Evolutionary conservation across 768 basidiomycete species (phyloP).

Genomic region (Mycena chlorophos): DNA sequence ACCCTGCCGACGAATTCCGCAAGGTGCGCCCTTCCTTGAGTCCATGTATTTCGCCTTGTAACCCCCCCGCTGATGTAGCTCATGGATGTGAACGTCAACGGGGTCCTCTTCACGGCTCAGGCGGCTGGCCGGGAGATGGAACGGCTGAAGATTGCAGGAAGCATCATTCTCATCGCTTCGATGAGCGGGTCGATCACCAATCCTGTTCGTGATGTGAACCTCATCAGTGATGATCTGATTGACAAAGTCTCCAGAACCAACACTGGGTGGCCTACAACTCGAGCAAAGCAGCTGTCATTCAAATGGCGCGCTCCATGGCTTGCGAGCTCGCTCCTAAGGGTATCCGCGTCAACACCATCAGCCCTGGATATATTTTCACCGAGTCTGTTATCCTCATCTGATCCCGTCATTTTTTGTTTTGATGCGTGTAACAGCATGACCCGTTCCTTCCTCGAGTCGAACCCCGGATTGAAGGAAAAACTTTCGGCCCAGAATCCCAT

Average conservation of each 20-base stretch:
- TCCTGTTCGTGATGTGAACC: slow-evolving; percentile 42
- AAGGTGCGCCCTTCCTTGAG: slow-evolving; percentile 43
- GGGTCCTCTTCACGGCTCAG: slow-evolving; percentile 58
- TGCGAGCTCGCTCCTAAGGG: slow-evolving; percentile 67
- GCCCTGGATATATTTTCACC: slow-evolving; percentile 73
- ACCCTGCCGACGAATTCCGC: slow-evolving; percentile 63
- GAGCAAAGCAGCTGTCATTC: slow-evolving; percentile 75
- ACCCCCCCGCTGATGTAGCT: not conserved
- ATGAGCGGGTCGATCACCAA: slow-evolving; percentile 74
- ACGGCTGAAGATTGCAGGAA: slow-evolving; percentile 46
- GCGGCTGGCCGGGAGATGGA: slow-evolving; percentile 62
- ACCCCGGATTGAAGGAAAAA: slow-evolving; percentile 54
- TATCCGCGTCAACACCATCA: slow-evolving; percentile 72
- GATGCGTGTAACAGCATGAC: slow-evolving; percentile 51
- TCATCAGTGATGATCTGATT: not conserved
- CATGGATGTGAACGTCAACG: slow-evolving; percentile 56
- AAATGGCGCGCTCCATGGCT: slow-evolving; percentile 77
- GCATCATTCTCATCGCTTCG: slow-evolving; percentile 59
- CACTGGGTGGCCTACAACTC: slow-evolving; percentile 74
- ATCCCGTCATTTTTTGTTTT: not conserved
- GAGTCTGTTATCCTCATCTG: slow-evolving; percentile 34
- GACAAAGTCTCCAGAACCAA: slow-evolving; percentile 45
- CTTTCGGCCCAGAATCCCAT: slow-evolving; percentile 66
- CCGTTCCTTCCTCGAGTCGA: slow-evolving; percentile 50
- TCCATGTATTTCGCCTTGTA: not conserved